A percentile compares a stretch with the other conserved stretches of the same genome.
Conservation (phyloP, 345 rosid species). For the Syzygium grande region DNA sequence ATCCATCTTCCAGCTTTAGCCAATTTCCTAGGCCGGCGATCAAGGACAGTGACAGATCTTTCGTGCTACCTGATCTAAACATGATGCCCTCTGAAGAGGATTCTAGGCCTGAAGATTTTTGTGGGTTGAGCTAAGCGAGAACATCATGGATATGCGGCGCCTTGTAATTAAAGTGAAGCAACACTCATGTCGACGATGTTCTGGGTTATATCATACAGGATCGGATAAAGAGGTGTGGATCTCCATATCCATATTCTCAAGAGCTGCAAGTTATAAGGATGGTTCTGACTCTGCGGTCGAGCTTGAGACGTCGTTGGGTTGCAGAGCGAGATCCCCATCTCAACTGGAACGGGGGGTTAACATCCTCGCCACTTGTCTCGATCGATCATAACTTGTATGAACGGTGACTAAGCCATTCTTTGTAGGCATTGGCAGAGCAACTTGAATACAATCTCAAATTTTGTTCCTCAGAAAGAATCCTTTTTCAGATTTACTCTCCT, state of each 20-base stretch:
- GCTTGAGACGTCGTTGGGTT: neutral
- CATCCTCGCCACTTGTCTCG: neutral
- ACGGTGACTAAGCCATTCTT: neutral
- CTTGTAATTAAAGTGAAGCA: neutral
- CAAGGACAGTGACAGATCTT: constrained; percentile 2
- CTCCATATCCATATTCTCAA: neutral
- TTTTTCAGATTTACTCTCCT: neutral
- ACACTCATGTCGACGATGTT: neutral
- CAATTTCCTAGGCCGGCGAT: constrained; percentile 1
- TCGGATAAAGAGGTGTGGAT: neutral
- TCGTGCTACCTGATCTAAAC: constrained; percentile 62
- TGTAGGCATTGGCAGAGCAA: neutral
- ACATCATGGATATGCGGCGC: neutral
- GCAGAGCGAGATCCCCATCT: neutral
- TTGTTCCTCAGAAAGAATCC: neutral
- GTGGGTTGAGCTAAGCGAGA: neutral
- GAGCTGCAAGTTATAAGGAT: neutral
- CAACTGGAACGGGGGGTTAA: neutral
- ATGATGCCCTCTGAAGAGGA: constrained; percentile 55
- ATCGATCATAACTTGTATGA: neutral
- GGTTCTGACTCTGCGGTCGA: neutral
- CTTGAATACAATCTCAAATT: neutral
- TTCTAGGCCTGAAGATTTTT: neutral
- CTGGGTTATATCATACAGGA: neutral
- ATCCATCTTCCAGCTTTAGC: constrained; percentile 13